phyloP scores from a whole-genome alignment of 1,139 yeast genomes.

The Hansenula sp. region DNA sequence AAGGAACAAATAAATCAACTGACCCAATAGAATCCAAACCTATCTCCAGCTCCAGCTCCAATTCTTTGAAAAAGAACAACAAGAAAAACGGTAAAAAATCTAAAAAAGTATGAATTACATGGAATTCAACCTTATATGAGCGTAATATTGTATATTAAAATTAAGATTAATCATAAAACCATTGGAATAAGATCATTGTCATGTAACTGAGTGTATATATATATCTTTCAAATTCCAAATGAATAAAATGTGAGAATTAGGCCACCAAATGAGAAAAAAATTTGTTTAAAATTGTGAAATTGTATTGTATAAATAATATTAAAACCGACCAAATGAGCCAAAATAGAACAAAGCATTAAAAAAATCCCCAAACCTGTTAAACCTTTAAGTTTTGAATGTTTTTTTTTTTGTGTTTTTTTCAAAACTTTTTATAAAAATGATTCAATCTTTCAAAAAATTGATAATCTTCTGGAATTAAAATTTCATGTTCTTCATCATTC shows the following conservation, averaged over 20 bases:
- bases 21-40: not conserved
- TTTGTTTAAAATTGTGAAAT: too few relatives aligned
- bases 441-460: slow-evolving; percentile 31
- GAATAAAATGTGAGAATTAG: too few relatives aligned
- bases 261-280: too few relatives aligned
- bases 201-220: too few relatives aligned
- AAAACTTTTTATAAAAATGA: slow-evolving; percentile 29
- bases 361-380: not conserved
- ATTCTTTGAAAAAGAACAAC: not conserved
- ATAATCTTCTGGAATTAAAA: slow-evolving; percentile 24
- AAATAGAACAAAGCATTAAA: not conserved
- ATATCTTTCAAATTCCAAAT: too few relatives aligned
- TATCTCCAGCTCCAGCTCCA: not conserved
- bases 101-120: not conserved
- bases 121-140: too few relatives aligned
- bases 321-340: not conserved
- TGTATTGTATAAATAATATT: not conserved
- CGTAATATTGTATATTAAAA: not conserved
- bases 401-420: too few relatives aligned
- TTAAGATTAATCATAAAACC: not conserved
- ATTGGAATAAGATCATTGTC: not conserved
- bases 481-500: slow-evolving; percentile 4
- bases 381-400: too few relatives aligned
- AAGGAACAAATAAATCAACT: not conserved
- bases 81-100: slow-evolving; percentile 1